Evolutionary conservation across 1,139 yeast genomes (phyloP).

Genomic region (Yamadazyma kanchanaburiensis): DNA sequence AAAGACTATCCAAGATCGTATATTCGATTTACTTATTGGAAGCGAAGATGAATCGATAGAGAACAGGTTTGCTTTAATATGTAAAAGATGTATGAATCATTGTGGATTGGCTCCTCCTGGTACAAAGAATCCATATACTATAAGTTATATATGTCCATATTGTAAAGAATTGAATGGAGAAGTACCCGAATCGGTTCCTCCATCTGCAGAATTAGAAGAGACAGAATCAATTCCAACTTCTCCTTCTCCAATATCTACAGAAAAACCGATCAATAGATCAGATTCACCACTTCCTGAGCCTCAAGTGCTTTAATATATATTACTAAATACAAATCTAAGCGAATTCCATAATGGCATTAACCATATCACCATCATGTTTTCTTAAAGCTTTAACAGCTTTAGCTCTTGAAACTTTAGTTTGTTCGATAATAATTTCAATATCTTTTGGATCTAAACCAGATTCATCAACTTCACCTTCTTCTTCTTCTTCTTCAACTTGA

Average conservation of each 20-base stretch:
- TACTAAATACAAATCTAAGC: slow-evolving; percentile 30
- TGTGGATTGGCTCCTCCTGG: slow-evolving; percentile 86
- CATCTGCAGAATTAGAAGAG: too few species aligned
- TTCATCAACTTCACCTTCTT: slow-evolving; percentile 70
- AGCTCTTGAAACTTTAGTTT: slow-evolving; percentile 82
- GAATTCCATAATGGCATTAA: slow-evolving; percentile 91
- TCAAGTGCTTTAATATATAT: too few species aligned
- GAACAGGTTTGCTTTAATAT: slow-evolving; percentile 69
- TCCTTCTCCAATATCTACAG: too few species aligned
- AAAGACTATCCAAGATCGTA: slow-evolving; percentile 35
- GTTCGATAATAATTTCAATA: slow-evolving; percentile 80
- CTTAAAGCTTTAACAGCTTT: slow-evolving; percentile 90
- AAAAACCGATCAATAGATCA: too few species aligned
- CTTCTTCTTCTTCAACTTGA: slow-evolving; percentile 52
- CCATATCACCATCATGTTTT: slow-evolving; percentile 90
- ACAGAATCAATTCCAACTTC: too few species aligned
- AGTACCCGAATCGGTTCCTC: too few species aligned
- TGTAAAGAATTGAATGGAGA: slow-evolving; percentile 64
- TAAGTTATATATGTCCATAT: slow-evolving; percentile 66
- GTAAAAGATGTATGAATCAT: slow-evolving; percentile 61
- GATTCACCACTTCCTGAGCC: too few species aligned
- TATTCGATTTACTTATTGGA: slow-evolving; percentile 61
- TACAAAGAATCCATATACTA: slow-evolving; percentile 45
- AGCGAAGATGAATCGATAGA: slow-evolving; percentile 63
- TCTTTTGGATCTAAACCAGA: slow-evolving; percentile 78